Evolutionary conservation across 2,329 filamentous ascomycete genomes (phyloP).

Genomic region (Ilyonectria robusta): DNA sequence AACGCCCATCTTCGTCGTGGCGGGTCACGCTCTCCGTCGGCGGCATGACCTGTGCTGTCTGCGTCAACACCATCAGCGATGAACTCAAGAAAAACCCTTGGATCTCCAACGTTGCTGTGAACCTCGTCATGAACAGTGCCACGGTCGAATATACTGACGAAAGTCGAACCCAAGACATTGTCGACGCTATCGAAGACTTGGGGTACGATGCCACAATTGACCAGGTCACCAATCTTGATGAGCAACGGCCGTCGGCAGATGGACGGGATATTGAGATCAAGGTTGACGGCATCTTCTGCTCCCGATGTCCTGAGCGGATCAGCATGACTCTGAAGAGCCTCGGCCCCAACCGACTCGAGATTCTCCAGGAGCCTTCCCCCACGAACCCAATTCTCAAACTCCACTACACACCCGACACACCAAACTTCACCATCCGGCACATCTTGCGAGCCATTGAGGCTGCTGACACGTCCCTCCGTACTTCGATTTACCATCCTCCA

Average conservation of each 20-base stretch:
- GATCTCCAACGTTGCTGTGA: constrained; percentile 72
- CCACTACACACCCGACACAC: constrained; percentile 77
- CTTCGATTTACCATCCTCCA: constrained; percentile 82
- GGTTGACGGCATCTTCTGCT: constrained; percentile 82
- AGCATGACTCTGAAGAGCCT: constrained; percentile 68
- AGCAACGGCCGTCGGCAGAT: constrained; percentile 55
- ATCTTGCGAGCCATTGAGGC: constrained; percentile 78
- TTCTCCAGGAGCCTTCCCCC: constrained; percentile 70
- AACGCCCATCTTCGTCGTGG: constrained; percentile 53
- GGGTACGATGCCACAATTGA: constrained; percentile 77
- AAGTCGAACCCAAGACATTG: constrained; percentile 51
- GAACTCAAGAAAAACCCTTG: constrained; percentile 70
- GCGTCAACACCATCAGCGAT: constrained; percentile 73
- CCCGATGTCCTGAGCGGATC: constrained; percentile 76
- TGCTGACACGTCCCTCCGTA: constrained; percentile 75
- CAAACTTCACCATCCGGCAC: constrained; percentile 80
- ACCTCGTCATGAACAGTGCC: constrained; percentile 77
- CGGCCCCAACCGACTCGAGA: constrained; percentile 61
- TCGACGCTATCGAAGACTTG: constrained; percentile 69
- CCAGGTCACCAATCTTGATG: constrained; percentile 59
- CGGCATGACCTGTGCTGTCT: constrained; percentile 83
- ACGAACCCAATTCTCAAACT: constrained; percentile 78
- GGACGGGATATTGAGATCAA: constrained; percentile 74
- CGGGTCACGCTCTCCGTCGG: constrained; percentile 71
- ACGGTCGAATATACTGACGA: constrained; percentile 67